Conservation (phyloP, 306 rosid genomes). For the Malus orientalis region DNA sequence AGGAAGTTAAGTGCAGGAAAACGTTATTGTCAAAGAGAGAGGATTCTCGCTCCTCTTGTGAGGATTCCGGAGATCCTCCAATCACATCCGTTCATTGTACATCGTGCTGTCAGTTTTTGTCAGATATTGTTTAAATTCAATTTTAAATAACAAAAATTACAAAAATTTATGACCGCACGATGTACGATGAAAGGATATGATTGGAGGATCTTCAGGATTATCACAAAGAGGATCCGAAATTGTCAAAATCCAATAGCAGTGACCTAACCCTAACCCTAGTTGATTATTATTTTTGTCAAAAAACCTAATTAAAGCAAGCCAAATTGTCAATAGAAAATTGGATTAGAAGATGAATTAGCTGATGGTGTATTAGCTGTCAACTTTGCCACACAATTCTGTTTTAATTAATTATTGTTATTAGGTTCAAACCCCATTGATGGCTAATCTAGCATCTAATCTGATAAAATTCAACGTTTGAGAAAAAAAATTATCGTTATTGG, state of each 20-base stretch:
- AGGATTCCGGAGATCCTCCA: rapidly evolving
- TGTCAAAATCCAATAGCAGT: not conserved
- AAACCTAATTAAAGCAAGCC: not conserved
- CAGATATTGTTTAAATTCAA: no score
- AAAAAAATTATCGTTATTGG: not conserved
- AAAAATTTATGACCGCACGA: no score
- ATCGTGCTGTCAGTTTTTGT: no score
- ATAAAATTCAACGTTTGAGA: no score
- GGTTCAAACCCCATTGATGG: rapidly evolving
- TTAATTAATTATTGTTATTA: not conserved
- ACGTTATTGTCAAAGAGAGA: no score
- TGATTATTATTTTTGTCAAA: not conserved
- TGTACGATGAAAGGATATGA: no score
- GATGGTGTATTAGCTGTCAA: not conserved
- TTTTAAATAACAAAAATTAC: no score
- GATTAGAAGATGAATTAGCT: not conserved
- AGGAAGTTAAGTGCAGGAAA: not conserved
- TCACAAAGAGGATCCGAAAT: no score
- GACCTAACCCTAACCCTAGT: not conserved
- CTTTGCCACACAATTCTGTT: not conserved
- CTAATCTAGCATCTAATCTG: no score
- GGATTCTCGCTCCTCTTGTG: no score
- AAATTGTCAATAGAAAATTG: not conserved
- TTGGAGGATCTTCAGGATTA: no score
- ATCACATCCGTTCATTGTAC: no score